Conservation (phyloP, 1,284 basidiomycete species). For the Takashimella tepidaria region DNA sequence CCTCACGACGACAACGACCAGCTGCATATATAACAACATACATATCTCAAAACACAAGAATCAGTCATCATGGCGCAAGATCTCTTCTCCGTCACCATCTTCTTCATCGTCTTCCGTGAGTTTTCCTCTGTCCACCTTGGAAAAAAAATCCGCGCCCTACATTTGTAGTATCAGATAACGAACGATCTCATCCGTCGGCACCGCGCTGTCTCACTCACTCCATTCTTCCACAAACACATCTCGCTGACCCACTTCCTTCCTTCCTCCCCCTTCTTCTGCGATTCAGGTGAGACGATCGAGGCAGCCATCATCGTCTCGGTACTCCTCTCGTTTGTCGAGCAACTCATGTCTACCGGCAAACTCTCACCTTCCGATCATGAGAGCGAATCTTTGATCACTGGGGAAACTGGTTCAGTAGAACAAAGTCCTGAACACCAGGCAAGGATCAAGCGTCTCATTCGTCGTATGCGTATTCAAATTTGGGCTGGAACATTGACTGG, state of each 20-base stretch:
- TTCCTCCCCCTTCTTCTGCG: not conserved
- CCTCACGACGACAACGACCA: too few species aligned
- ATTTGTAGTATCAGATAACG: not conserved
- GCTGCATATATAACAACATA: too few species aligned
- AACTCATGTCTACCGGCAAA: constrained; percentile 44
- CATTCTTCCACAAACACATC: not conserved
- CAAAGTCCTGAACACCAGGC: constrained; percentile 7
- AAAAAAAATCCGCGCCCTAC: too few species aligned
- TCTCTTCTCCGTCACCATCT: constrained; percentile 47
- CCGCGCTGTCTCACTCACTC: not conserved
- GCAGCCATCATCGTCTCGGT: constrained; percentile 49
- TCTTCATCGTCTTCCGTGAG: constrained; percentile 50
- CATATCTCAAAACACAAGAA: too few species aligned
- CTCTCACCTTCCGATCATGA: constrained; percentile 15
- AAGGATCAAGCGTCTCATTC: constrained; percentile 34
- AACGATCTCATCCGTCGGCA: not conserved
- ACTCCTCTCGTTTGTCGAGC: constrained; percentile 49
- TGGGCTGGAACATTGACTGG: constrained; percentile 70
- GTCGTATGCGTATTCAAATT: constrained; percentile 57
- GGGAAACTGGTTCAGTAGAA: not conserved
- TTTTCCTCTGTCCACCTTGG: too few species aligned
- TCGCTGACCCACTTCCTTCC: not conserved
- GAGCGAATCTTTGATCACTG: constrained; percentile 4
- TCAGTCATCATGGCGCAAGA: constrained; percentile 36
- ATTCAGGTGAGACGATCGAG: constrained; percentile 47